Percentiles rank a stretch among this genome's conserved stretches.
These are phyloP conservation scores for Xylariaceae sp. DNA, from an alignment of 2,329 filamentous ascomycete genomes.

Conservation along the genomic window DNA sequence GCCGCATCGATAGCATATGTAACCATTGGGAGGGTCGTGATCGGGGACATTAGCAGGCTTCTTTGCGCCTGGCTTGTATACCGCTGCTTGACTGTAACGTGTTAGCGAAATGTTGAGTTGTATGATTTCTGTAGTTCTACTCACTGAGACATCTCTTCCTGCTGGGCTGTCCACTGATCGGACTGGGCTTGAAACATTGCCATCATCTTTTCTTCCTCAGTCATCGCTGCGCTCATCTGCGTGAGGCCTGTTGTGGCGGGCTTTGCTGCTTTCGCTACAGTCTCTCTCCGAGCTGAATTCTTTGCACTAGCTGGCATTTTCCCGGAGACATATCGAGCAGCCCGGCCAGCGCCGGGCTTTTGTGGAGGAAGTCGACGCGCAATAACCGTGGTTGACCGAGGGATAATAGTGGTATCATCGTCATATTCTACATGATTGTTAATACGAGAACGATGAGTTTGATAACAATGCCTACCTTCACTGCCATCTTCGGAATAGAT, in stretches of 20 bases:
- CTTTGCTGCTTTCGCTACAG: constrained; percentile 62
- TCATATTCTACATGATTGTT: constrained; percentile 73
- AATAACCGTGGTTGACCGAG: constrained; percentile 90
- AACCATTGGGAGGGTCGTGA: constrained; percentile 89
- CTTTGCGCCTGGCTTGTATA: constrained; percentile 65
- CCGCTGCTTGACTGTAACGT: constrained; percentile 59
- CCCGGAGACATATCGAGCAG: constrained; percentile 92
- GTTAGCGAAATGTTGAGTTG: constrained; percentile 8
- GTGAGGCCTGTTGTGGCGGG: constrained; percentile 59
- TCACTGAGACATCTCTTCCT: constrained; percentile 87
- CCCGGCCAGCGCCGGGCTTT: constrained; percentile 84
- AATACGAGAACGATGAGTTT: constrained; percentile 7
- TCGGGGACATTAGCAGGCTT: constrained; percentile 78
- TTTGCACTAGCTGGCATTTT: constrained; percentile 92
- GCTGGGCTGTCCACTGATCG: constrained; percentile 89
- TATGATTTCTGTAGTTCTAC: constrained; percentile 34
- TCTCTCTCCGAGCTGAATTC: constrained; percentile 71
- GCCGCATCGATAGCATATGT: constrained; percentile 94
- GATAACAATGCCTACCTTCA: constrained; percentile 68
- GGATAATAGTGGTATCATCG: constrained; percentile 96
- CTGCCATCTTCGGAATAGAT: constrained; percentile 91
- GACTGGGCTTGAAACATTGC: constrained; percentile 90
- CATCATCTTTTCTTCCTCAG: constrained; percentile 90
- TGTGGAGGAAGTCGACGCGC: constrained; percentile 82
- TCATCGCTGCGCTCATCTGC: constrained; percentile 77